phyloP scores from a whole-genome alignment of 164 flowering plant species.

The Tinospora cordifolia region DNA sequence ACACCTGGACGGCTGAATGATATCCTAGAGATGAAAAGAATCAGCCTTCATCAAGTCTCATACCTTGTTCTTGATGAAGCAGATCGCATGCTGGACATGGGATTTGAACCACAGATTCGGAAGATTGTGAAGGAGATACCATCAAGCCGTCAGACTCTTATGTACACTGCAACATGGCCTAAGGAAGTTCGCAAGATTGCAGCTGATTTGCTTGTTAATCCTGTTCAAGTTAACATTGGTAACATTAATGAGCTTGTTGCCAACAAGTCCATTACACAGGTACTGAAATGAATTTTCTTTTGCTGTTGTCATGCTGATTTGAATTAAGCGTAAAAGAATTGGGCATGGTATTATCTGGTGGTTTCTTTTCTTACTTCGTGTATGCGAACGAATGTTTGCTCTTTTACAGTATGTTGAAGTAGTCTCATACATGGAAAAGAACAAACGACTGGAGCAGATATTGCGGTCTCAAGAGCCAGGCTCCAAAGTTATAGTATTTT shows the following conservation, averaged over 20 bases:
- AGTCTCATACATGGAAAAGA: conserved; percentile 58
- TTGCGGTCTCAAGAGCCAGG: conserved; percentile 79
- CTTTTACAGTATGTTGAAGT: conserved; percentile 59
- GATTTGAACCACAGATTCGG: conserved; percentile 92
- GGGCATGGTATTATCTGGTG: background rate
- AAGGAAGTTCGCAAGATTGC: conserved; percentile 89
- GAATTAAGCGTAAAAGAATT: background rate
- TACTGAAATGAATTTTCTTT: conserved; percentile 4
- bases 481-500: conserved; percentile 71
- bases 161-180: conserved; percentile 98
- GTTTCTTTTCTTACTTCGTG: background rate
- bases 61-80: conserved; percentile 92
- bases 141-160: conserved; percentile 75
- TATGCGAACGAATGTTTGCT: background rate
- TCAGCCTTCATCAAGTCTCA: conserved; percentile 67
- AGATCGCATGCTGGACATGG: conserved; percentile 97
- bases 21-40: conserved; percentile 68
- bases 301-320: background rate
- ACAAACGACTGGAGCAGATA: conserved; percentile 70
- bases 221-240: conserved; percentile 90
- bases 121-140: conserved; percentile 84
- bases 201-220: conserved; percentile 70
- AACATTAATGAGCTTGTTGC: conserved; percentile 85
- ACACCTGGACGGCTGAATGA: conserved; percentile 95
- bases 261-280: conserved; percentile 92